Base-by-base conservation (phyloP, 1,284 basidiomycete genomes). In the Hymenochaete sp. region DNA sequence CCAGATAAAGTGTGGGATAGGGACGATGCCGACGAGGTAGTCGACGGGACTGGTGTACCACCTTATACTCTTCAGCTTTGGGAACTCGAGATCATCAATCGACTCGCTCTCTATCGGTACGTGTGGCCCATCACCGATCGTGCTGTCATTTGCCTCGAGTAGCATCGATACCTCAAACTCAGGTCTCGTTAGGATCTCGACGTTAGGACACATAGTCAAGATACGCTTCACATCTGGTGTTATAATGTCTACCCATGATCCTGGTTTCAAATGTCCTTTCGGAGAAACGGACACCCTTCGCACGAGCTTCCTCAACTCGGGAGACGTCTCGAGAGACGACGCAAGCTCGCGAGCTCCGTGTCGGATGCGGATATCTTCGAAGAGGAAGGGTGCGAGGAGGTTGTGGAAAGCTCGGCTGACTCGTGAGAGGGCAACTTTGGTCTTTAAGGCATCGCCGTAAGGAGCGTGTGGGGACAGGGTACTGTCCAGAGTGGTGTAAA, bases 301-400 rank as follows among this genome's bases (percentile, higher is more conserved):
- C 22, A 41, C 38, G 21, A 40, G 35, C 9, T 26, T 36, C 19
- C 43, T 35, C 28, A 44, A 4, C 9, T 29, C 42, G 26, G 19
- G 24, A 1, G 44, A 40, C 21, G 21, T 10, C 13, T 46, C 44
- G 18, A 46, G 38, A 11, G 24, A 16, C 21, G 39, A 36, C 7
- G 38, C 38, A 4, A 46, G 26, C 8, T 10, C 27, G 3, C 14
- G 26, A 11, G 18, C 14, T 2, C 44, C 44, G 16, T 39, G 38
- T 18, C 44, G n/a, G 13, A 46, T 35, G 16, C 37, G 19, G 22
- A 46, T 33, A 14, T 46, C 44, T 22, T 46, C 44, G 24, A 39
- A 41, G 27, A 46, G 19, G 5, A 46, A 22, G 13, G 28, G 37
- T 1, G 25, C 14, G 11, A 26, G 22, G 9, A 46, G 16, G 2